Evolutionary conservation across 306 rosid genomes (phyloP), one percentile per base, ranked within the genome.

Genomic region (Elaeagnus macrophylla): DNA sequence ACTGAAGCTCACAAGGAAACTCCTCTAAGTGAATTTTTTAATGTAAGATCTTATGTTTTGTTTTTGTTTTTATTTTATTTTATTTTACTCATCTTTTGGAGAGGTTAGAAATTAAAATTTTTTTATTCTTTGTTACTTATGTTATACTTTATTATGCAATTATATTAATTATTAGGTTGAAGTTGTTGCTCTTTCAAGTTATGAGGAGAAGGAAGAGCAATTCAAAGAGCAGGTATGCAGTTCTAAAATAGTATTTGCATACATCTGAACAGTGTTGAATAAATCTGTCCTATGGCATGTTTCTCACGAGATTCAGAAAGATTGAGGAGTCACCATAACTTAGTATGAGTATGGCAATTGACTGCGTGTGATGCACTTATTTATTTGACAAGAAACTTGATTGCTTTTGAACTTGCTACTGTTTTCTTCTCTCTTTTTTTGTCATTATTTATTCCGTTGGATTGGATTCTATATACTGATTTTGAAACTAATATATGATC

Each of bases 151-250:
- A 19, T 67, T 9, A 12, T 37, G 44, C 19, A 41, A n/a, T 65
- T 37, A 10, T 25, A 25, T 9, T 56, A 55, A 37, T 38, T 61
- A 32, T 18, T 83, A 93, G 99, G 96, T 93, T 61, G 95, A 87
- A 78, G 99, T 93, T 66, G 94, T 83, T 56, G 99, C 99, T 56
- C 94, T 93, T 56, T 82, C 96, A 69, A 93, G 95, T 82, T 93
- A 32, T 72, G 99, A 93, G 79, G 99, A 93, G 73, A 93, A 93
- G 77, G 99, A 93, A 75, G 96, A 93, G 72, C 94, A 77, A 70
- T 93, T 93, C 60, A 79, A 42, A 67, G 96, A 87, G 79, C 95
- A 93, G 99, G 99, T 93, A 70, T 65, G 54, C 53, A 54, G 12
- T 16, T 42, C 32, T 70, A 49, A 51, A 14, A 51, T 41, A 39